These are phyloP conservation scores for Cercophora sp. DNA, from an alignment of 495 filamentous ascomycete species.

Conservation along the genomic window DNA sequence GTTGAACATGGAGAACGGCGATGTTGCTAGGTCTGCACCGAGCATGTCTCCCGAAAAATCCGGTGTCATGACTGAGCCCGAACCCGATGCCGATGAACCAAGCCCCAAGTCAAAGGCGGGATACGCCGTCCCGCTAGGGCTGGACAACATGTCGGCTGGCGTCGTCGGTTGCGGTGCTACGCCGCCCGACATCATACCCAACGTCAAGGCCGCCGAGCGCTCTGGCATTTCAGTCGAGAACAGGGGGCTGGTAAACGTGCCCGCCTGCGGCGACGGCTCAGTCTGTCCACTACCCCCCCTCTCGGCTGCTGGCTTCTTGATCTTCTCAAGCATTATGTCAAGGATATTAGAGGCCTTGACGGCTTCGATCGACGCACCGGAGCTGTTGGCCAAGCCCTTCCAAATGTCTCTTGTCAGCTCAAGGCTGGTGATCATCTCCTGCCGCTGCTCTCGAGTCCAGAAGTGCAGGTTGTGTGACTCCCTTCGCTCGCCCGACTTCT, in stretches of 20 bases:
- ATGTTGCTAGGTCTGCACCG: constrained; percentile 47
- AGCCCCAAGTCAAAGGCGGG: constrained; percentile 31
- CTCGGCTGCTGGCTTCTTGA: constrained; percentile 45
- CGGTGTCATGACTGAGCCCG: constrained; percentile 27
- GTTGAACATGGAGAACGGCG: constrained; percentile 51
- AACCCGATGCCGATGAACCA: constrained; percentile 22
- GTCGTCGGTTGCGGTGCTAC: constrained; percentile 54
- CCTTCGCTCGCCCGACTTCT: constrained; percentile 29
- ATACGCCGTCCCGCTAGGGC: constrained; percentile 38
- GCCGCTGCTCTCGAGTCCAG: constrained; percentile 67
- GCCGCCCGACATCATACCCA: constrained; percentile 72
- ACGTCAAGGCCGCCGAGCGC: constrained; percentile 74
- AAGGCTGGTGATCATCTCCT: constrained; percentile 70
- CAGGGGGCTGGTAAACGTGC: too few species aligned
- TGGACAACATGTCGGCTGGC: constrained; percentile 30
- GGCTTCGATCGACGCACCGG: constrained; percentile 68
- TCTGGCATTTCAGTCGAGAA: constrained; percentile 41
- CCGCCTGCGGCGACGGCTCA: too few species aligned
- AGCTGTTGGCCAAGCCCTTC: constrained; percentile 61
- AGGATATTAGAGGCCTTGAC: constrained; percentile 78
- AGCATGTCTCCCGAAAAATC: constrained; percentile 56
- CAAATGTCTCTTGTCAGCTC: constrained; percentile 73
- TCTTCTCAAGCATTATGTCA: constrained; percentile 71
- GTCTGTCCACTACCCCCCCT: too few species aligned
- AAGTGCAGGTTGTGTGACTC: constrained; percentile 52